phyloP scores from a whole-genome alignment of 78 protist species.

The Creolimax fragrantissima region DNA sequence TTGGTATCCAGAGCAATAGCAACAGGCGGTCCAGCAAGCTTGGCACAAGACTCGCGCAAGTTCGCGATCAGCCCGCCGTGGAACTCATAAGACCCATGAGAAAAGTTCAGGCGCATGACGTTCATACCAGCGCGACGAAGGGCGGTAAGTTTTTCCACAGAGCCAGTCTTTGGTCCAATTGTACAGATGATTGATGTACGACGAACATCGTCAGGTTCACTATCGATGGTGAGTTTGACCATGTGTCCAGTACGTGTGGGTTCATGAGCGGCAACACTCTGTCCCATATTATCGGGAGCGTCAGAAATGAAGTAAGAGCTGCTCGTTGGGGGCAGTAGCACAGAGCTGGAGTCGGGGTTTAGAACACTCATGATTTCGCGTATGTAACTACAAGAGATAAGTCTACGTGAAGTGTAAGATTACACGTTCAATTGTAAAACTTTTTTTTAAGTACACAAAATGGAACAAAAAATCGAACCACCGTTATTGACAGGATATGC shows the following conservation, averaged over 20 bases:
- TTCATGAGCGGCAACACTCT: slow-evolving; percentile 1
- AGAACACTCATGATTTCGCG: not conserved
- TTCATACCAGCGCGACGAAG: slow-evolving; percentile 60
- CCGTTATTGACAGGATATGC: no score
- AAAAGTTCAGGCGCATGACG: slow-evolving; percentile 67
- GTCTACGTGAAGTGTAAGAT: no score
- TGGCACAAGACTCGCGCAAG: not conserved
- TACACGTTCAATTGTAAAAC: no score
- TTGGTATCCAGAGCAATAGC: slow-evolving; percentile 56
- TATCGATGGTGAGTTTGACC: slow-evolving; percentile 11
- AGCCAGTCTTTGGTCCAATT: slow-evolving; percentile 33
- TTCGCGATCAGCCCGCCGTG: slow-evolving; percentile 20
- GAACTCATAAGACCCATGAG: slow-evolving; percentile 61
- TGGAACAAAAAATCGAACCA: no score
- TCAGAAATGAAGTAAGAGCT: not conserved
- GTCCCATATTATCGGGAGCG: not conserved
- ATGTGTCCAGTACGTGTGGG: slow-evolving; percentile 1
- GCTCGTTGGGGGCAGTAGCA: not conserved
- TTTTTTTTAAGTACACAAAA: no score
- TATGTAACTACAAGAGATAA: no score
- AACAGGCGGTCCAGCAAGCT: not conserved
- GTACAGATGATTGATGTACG: slow-evolving; percentile 45
- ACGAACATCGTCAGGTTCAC: slow-evolving; percentile 22
- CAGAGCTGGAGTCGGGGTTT: not conserved
- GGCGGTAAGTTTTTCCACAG: slow-evolving; percentile 6